These are phyloP conservation scores for Physcomitrium patens DNA, from an alignment of 225 moss, liverwort and hornwort genomes.

Conservation along the genomic window DNA sequence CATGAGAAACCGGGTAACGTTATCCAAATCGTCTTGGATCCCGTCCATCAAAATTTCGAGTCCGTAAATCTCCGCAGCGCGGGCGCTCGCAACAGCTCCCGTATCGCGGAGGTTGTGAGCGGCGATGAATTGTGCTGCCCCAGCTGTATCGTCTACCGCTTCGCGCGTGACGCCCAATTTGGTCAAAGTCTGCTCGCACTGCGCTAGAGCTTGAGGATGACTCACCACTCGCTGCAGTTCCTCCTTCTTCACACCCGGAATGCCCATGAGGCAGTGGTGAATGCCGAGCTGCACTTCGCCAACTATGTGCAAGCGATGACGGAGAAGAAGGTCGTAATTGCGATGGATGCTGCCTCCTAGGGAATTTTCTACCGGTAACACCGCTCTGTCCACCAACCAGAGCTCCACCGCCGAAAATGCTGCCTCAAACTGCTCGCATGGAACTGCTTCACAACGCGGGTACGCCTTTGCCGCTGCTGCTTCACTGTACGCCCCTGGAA, in stretches of 20 bases:
- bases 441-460: conserved; percentile 93
- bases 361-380: conserved; percentile 87
- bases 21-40: conserved; percentile 92
- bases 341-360: conserved; percentile 92
- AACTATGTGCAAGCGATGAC: conserved; percentile 94
- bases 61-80: conserved; percentile 96
- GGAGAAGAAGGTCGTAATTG: conserved; percentile 88
- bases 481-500: conserved; percentile 97
- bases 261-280: conserved; percentile 85
- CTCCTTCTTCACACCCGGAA: conserved; percentile 80
- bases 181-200: conserved; percentile 87
- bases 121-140: conserved; percentile 94
- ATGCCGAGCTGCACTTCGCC: conserved; percentile 96
- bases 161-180: conserved; percentile 91
- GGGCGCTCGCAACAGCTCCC: conserved; percentile 89
- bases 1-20: conserved; percentile 96
- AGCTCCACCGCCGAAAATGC: conserved; percentile 95
- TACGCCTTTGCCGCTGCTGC: conserved; percentile 97
- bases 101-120: conserved; percentile 82
- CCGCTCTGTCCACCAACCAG: conserved; percentile 93
- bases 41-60: conserved; percentile 88
- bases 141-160: conserved; percentile 94
- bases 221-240: conserved; percentile 87
- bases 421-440: conserved; percentile 96
- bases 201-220: conserved; percentile 86